phyloP scores from a whole-genome alignment of 768 basidiomycete species.

The Tulasnella sp. region DNA sequence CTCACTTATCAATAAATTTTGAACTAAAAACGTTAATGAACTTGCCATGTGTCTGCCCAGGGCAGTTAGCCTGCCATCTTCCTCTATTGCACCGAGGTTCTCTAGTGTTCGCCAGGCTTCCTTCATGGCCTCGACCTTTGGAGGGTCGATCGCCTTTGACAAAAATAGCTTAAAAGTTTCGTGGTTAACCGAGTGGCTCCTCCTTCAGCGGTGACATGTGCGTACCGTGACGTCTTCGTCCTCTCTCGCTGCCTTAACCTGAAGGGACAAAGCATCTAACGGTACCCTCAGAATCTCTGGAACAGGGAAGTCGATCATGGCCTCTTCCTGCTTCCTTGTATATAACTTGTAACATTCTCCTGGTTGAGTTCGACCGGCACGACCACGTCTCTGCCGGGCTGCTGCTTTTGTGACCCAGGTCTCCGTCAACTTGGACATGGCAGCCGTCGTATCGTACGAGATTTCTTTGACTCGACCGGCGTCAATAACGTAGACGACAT shows the following conservation, averaged over 20 bases:
- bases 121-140: slow-evolving; percentile 71
- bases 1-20: slow-evolving; percentile 23
- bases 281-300: slow-evolving; percentile 91
- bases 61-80: slow-evolving; percentile 68
- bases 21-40: slow-evolving; percentile 12
- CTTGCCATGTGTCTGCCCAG: slow-evolving; percentile 78
- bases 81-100: slow-evolving; percentile 76
- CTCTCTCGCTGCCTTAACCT: slow-evolving; percentile 78
- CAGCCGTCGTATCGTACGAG: slow-evolving; percentile 66
- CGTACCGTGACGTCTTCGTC: slow-evolving; percentile 75
- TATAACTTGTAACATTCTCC: slow-evolving; percentile 89
- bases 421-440: slow-evolving; percentile 77
- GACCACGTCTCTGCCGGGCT: slow-evolving; percentile 80
- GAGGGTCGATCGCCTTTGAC: slow-evolving; percentile 80
- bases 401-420: slow-evolving; percentile 78
- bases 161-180: slow-evolving; percentile 56
- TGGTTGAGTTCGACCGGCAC: slow-evolving; percentile 84
- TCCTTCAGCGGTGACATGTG: neutral
- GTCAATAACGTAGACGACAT: slow-evolving; percentile 84
- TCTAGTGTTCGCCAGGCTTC: slow-evolving; percentile 71
- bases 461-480: slow-evolving; percentile 85
- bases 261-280: slow-evolving; percentile 77
- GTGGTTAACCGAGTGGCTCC: slow-evolving; percentile 32
- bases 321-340: slow-evolving; percentile 68
- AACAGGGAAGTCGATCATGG: slow-evolving; percentile 70